phyloP scores from a whole-genome alignment of 345 rosid species.

The Fremontodendron californicum region DNA sequence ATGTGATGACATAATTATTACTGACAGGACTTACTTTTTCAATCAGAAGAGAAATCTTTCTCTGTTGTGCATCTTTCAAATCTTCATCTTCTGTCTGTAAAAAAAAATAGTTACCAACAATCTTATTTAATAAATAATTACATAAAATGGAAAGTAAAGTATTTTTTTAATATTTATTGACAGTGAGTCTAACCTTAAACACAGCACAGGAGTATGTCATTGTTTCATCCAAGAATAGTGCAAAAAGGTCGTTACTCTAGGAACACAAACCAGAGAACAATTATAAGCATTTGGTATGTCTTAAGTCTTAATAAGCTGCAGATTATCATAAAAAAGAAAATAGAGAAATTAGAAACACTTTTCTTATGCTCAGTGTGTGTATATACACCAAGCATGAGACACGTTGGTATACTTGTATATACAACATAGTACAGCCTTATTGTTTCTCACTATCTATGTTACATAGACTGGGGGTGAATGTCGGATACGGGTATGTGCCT shows the following conservation, averaged over 20 bases:
- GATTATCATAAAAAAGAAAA: not conserved
- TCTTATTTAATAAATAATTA: not conserved
- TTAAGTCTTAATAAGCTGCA: not conserved
- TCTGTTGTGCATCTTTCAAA: conserved; percentile 66
- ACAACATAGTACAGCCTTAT: not conserved
- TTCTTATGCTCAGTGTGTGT: too few relatives aligned
- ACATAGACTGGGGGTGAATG: too few relatives aligned
- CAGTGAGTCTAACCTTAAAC: conserved; percentile 50
- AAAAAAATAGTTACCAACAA: not conserved
- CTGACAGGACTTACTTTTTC: conserved; percentile 47
- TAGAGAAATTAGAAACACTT: not conserved
- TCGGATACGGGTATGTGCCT: too few relatives aligned
- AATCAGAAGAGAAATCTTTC: conserved; percentile 62
- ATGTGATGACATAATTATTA: not conserved
- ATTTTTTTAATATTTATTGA: not conserved
- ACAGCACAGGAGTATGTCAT: conserved; percentile 87
- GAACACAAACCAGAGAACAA: not conserved
- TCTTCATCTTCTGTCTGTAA: conserved; percentile 59
- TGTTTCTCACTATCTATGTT: not conserved
- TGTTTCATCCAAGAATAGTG: conserved; percentile 74
- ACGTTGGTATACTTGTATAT: too few relatives aligned
- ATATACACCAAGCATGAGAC: not conserved
- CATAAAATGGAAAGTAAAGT: not conserved
- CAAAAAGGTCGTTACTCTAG: conserved; percentile 77
- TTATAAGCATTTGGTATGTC: not conserved